These are phyloP conservation scores for Ophiostoma ips DNA, from an alignment of 2,329 filamentous ascomycete genomes.

Conservation along the genomic window DNA sequence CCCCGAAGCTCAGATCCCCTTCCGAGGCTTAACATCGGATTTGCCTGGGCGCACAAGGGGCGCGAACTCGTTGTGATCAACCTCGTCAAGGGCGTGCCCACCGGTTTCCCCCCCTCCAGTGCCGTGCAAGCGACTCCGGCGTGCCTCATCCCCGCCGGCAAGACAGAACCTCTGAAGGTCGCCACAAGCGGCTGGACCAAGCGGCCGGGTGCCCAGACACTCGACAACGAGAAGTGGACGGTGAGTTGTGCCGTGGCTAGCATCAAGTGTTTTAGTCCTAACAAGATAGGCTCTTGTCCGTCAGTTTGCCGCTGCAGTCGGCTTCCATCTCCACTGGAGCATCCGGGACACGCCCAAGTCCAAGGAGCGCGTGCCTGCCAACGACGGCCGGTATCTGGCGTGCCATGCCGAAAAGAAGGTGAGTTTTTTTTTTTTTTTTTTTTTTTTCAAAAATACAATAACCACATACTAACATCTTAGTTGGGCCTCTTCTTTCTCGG, in stretches of 20 bases:
- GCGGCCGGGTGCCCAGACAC: not conserved
- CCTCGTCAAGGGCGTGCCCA: not conserved
- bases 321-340: not conserved
- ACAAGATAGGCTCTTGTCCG: conserved; percentile 5
- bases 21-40: not conserved
- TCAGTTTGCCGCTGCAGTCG: not conserved
- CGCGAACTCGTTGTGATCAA: not conserved
- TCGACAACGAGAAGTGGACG: conserved; percentile 8
- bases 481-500: conserved; percentile 8
- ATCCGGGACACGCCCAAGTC: conserved; percentile 8
- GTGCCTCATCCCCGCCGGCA: conserved; percentile 5
- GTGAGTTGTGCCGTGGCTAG: no score
- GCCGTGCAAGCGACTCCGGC: conserved; percentile 7
- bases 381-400: conserved; percentile 7
- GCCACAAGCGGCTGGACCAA: conserved; percentile 9
- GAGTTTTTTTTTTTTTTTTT: not conserved
- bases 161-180: not conserved
- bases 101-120: not conserved
- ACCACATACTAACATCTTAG: not conserved
- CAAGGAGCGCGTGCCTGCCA: not conserved
- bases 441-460: not conserved
- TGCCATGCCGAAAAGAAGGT: conserved; percentile 14
- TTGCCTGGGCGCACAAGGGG: conserved; percentile 4
- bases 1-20: not conserved
- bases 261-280: no score